A percentile compares a stretch with the other conserved stretches of the same genome.
phyloP scores from a whole-genome alignment of 352 stramenopile genomes.

The Saprolegnia diclina region DNA sequence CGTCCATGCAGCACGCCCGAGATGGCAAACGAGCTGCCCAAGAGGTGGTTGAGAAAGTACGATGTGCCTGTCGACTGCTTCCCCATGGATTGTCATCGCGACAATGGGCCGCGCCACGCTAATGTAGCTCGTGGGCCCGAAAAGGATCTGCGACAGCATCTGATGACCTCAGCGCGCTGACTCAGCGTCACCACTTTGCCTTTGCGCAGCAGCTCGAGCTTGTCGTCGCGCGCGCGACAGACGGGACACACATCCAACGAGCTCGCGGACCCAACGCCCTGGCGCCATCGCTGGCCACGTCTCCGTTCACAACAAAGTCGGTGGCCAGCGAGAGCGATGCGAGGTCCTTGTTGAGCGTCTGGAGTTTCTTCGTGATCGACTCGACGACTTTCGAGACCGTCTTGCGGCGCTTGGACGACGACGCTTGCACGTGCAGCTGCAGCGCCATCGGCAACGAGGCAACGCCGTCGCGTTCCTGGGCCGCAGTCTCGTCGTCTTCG shows the following conservation, averaged over 20 bases:
- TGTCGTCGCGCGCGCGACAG: constrained; percentile 55
- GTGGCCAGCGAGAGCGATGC: constrained; percentile 36
- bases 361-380: constrained; percentile 44
- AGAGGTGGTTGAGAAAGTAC: constrained; percentile 75
- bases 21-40: constrained; percentile 55
- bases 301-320: constrained; percentile 50
- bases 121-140: constrained; percentile 23
- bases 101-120: constrained; percentile 24
- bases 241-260: constrained; percentile 75
- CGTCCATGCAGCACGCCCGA: constrained; percentile 23
- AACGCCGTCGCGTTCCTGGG: not conserved
- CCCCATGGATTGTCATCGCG: constrained; percentile 39
- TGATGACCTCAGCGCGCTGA: constrained; percentile 7
- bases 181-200: constrained; percentile 34
- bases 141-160: constrained; percentile 22
- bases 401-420: not conserved
- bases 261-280: constrained; percentile 15
- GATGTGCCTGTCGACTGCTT: constrained; percentile 73
- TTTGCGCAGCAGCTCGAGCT: constrained; percentile 48
- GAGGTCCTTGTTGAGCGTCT: constrained; percentile 54
- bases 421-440: not conserved
- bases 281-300: constrained; percentile 33
- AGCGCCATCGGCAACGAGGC: not conserved
- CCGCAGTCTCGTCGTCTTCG: no score
- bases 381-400: constrained; percentile 43